Percentiles rank a stretch among this genome's conserved stretches.
phyloP scores from a whole-genome alignment of 768 basidiomycete genomes.

The Neoboletus subvelutipes region DNA sequence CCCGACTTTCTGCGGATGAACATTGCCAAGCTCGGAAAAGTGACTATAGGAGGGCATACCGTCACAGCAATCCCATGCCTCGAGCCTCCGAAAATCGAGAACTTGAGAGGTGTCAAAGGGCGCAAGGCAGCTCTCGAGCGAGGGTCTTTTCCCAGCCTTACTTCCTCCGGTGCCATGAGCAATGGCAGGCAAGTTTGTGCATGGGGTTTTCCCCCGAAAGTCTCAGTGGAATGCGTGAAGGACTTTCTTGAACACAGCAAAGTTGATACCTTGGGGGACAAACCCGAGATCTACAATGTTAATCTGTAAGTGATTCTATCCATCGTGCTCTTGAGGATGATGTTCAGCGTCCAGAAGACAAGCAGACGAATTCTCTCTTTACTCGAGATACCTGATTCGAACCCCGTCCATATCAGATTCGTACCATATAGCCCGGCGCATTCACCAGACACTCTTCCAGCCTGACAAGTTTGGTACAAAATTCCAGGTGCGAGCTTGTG shows the following conservation, averaged over 20 bases:
- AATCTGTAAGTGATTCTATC: conserved; percentile 40
- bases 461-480: conserved; percentile 36
- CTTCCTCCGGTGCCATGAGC: conserved; percentile 53
- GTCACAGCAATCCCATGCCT: conserved; percentile 37
- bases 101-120: conserved; percentile 41
- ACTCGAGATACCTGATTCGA: conserved; percentile 56
- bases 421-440: conserved; percentile 57
- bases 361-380: conserved; percentile 40
- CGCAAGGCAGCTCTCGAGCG: conserved; percentile 38
- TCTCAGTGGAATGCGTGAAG: conserved; percentile 36
- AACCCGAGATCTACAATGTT: conserved; percentile 50
- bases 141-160: conserved; percentile 37
- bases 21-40: conserved; percentile 41
- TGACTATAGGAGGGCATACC: conserved; percentile 46
- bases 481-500: conserved; percentile 46
- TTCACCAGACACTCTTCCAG: conserved; percentile 57
- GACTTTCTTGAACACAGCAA: conserved; percentile 44
- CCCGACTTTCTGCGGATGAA: conserved; percentile 44
- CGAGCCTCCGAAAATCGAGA: conserved; percentile 24
- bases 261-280: conserved; percentile 40
- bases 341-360: conserved; percentile 30
- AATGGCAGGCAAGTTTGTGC: conserved; percentile 56
- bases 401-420: conserved; percentile 63
- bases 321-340: neutral
- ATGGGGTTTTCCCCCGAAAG: conserved; percentile 58